These are phyloP conservation scores for barley (Hordeum vulgare) DNA, from an alignment of 176 grass and related monocot genomes.

Conservation along the genomic window DNA sequence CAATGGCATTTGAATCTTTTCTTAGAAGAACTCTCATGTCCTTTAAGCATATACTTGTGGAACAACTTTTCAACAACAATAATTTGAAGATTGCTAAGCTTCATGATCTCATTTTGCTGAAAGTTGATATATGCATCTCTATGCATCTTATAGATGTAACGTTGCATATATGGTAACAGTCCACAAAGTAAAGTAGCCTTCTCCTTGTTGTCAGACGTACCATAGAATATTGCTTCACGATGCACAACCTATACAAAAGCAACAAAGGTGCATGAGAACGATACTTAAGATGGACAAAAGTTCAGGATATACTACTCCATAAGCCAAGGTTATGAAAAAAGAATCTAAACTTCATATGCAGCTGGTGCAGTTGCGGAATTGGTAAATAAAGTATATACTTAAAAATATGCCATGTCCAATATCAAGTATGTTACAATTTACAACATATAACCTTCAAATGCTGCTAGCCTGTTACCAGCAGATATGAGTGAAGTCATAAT, in stretches of 20 bases:
- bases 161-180: slow-evolving; percentile 78
- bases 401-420: not conserved
- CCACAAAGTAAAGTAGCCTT: slow-evolving; percentile 55
- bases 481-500: not conserved
- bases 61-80: slow-evolving; percentile 71
- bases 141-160: slow-evolving; percentile 74
- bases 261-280: slow-evolving; percentile 28
- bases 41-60: slow-evolving; percentile 66
- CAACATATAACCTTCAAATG: not conserved
- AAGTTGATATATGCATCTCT: slow-evolving; percentile 55
- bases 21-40: slow-evolving; percentile 49
- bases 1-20: slow-evolving; percentile 58
- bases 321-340: not conserved
- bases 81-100: slow-evolving; percentile 56
- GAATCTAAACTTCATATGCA: not conserved
- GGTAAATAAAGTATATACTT: slow-evolving; percentile 5
- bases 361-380: slow-evolving; percentile 5
- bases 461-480: not conserved
- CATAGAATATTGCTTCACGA: slow-evolving; percentile 91
- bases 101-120: slow-evolving; percentile 45
- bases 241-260: slow-evolving; percentile 55
- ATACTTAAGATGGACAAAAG: not conserved
- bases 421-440: not conserved
- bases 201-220: slow-evolving; percentile 47
- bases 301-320: not conserved